Conservation (phyloP, 2,329 filamentous ascomycete species). For the Xylariaceae sp. region DNA sequence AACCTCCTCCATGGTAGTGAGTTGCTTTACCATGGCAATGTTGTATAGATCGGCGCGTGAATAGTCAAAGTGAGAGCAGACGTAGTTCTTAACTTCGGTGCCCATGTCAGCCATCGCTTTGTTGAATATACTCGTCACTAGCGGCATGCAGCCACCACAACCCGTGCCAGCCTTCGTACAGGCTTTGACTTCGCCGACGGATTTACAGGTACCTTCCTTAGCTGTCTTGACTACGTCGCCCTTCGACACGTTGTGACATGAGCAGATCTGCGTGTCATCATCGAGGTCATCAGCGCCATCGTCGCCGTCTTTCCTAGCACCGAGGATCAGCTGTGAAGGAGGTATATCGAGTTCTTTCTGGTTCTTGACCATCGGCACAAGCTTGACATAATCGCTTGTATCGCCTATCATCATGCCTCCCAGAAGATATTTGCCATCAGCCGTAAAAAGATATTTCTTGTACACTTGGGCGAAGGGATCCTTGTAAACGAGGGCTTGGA, state of each 20-base stretch:
- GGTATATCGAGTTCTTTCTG: constrained; percentile 76
- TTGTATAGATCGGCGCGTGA: constrained; percentile 88
- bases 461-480: constrained; percentile 87
- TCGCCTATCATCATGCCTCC: constrained; percentile 99
- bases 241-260: constrained; percentile 90
- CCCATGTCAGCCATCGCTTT: constrained; percentile 82
- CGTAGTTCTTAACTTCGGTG: constrained; percentile 79
- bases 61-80: constrained; percentile 82
- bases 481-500: constrained; percentile 84
- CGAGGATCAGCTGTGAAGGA: constrained; percentile 80
- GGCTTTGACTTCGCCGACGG: constrained; percentile 77
- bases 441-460: constrained; percentile 90
- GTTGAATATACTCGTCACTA: constrained; percentile 88
- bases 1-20: constrained; percentile 69
- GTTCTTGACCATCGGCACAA: constrained; percentile 82
- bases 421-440: constrained; percentile 84
- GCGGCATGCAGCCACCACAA: constrained; percentile 85
- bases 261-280: constrained; percentile 86
- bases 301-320: constrained; percentile 69
- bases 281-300: constrained; percentile 74
- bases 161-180: constrained; percentile 92
- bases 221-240: constrained; percentile 70
- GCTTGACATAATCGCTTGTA: constrained; percentile 83
- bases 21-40: constrained; percentile 77
- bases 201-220: constrained; percentile 78